phyloP scores from a whole-genome alignment of 2,329 filamentous ascomycete genomes.

The Pseudocercospora ulei region DNA sequence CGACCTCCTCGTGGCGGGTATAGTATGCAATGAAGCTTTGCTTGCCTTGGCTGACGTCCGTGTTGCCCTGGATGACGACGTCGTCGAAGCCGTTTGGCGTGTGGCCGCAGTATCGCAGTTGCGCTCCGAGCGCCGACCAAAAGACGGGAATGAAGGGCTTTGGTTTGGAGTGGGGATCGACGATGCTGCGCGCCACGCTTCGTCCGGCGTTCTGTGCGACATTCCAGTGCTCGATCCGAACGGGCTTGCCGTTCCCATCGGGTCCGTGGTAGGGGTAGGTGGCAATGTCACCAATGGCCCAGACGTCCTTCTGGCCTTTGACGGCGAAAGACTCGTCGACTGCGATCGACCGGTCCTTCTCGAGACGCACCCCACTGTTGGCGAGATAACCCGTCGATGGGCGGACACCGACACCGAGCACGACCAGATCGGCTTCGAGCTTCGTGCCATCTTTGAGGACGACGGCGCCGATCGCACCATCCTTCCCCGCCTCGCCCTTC shows the following conservation, averaged over 20 bases:
- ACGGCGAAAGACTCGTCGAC: constrained; percentile 75
- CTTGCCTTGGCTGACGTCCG: constrained; percentile 49
- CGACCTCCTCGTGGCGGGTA: constrained; percentile 70
- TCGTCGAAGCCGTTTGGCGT: constrained; percentile 76
- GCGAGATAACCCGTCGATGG: constrained; percentile 77
- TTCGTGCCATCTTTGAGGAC: constrained; percentile 75
- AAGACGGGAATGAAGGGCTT: constrained; percentile 85
- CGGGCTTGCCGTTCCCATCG: constrained; percentile 60
- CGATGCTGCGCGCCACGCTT: constrained; percentile 66
- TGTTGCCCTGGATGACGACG: constrained; percentile 66
- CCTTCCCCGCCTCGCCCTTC: constrained; percentile 66
- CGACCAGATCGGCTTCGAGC: constrained; percentile 77
- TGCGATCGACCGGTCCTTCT: constrained; percentile 74
- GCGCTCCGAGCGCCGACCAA: constrained; percentile 85
- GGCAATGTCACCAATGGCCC: constrained; percentile 89
- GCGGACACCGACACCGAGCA: constrained; percentile 79
- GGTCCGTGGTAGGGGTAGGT: constrained; percentile 91
- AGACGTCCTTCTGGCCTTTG: constrained; percentile 67
- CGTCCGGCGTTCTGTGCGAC: constrained; percentile 91
- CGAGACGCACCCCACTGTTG: constrained; percentile 60
- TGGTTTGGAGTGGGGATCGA: constrained; percentile 50
- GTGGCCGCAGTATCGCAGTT: constrained; percentile 89
- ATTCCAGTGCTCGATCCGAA: constrained; percentile 96
- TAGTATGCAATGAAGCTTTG: constrained; percentile 86
- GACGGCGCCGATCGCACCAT: constrained; percentile 67